Base-by-base conservation (phyloP, 2,329 filamentous ascomycete species). In the Dactylellina cionopaga region DNA sequence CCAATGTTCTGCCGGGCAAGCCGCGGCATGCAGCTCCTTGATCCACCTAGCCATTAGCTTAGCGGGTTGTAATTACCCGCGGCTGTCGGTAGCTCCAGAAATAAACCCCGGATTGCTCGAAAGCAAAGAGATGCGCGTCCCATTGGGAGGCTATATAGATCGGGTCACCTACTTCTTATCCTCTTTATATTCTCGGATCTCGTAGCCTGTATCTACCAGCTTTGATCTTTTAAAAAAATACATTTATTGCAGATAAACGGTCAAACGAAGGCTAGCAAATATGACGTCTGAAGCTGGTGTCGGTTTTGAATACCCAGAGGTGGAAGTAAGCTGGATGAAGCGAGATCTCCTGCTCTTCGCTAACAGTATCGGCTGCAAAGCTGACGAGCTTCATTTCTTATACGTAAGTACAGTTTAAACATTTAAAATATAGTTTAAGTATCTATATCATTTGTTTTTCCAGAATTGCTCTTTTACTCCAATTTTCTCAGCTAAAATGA, bases 321-420 rank as follows among this genome's bases (percentile, higher is more conserved):
- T 87, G 78, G 86, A 89, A 79, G 92, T 96, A 9, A 86, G 89
- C 77, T 97, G 92, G 93, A 81, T 91, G 77, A 92, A 93, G 86
- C 88, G 93, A 76, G 93, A 97, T 84, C 87, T 89, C 33, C 85
- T 97, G 74, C 88, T 98, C 74, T 97, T 97, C 80, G 92, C 93
- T 77, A 90, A 90, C 81, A 94, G 90, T 82, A 94, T 97, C 80
- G 93, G 93, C 64, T 89, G 86, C 79, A 94, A 87, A 10, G 85
- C 86, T n/a, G 89, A 96, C 77, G 93, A 97, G 84, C 87, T 96
- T 78, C 92, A 96, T 80, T 96, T 94, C 80, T 88, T 96, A 82
- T 97, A 92, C 78, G 92, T 95, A 84, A 71, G 86, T 79, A 31
- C 35, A 35, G 0, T 27, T 51, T 27, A 27, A 27, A 24, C 29